Base-by-base conservation (phyloP, 208 protist genomes). In the Zelonia costaricensis region DNA sequence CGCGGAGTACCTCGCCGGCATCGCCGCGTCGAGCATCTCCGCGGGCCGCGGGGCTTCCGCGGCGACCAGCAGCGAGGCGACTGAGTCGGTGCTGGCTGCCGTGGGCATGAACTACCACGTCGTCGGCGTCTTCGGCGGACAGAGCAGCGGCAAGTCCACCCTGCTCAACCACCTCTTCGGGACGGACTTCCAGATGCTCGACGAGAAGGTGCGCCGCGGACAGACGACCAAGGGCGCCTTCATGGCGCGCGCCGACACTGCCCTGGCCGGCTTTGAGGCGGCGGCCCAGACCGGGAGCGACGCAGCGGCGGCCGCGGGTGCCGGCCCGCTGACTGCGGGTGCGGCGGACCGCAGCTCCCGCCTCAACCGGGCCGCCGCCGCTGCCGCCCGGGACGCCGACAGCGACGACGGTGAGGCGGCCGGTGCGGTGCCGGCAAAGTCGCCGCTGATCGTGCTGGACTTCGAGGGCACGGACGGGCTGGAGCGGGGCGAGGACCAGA, bases 101-200 rank as follows among this genome's bases (percentile, higher is more conserved):
- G 62, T 88, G 5, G 84, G 78, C 28, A 39, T 86, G n/a, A 82
- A 95, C 49, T 89, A 89, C 62, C 80, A 92, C 49, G 70, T 99
- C 0, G 84, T 99, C 8, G 88, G 94, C 35, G 94, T 99, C 31
- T 91, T 99, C 53, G 98, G 97, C 27, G 89, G 86, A 4, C 98
- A 99, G 76, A 97, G 91, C 69, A 97, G 89, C 66, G 98, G 98
- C 44, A 99, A 99, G 68, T 98, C 92, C 36, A 99, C 98, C 9
- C 74, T 99, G 43, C 79, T 99, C 4, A 99, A 99, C 67, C 62
- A 85, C 23, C 81, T 99, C 18, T 99, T 99, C 78, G 78, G 74
- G 25, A 98, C 97, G 1, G 55, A 82, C 31, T 99, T 99, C 64
- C 78, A 90, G 54, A 97, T 94, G 23, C 92, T 99, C 77, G 79